Percentiles rank a stretch among this genome's conserved stretches.
Evolutionary conservation across 73 alveolate species (phyloP).

Genomic region (Paramecium biaurelia): DNA sequence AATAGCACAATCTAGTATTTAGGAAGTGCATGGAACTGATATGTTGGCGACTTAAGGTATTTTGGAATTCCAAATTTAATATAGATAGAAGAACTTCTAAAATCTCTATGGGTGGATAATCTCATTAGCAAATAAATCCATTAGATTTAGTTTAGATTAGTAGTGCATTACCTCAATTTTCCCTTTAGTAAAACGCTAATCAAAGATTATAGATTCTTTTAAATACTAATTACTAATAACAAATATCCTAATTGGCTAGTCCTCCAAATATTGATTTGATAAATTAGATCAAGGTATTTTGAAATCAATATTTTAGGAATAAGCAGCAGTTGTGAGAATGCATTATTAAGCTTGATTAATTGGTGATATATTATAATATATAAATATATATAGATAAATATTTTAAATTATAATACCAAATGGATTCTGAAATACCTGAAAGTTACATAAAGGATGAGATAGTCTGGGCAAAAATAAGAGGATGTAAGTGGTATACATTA

Average conservation of each 20-base stretch:
- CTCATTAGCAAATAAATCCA: background rate
- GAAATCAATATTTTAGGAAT: background rate
- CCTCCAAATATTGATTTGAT: background rate
- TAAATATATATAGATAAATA: background rate
- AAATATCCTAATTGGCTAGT: background rate
- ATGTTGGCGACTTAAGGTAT: background rate
- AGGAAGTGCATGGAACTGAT: background rate
- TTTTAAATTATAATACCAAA: background rate
- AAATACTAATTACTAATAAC: background rate
- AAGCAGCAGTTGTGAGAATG: background rate
- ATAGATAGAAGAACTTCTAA: slow-evolving; percentile 37
- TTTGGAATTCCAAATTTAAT: background rate
- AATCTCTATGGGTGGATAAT: background rate
- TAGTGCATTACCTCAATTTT: background rate
- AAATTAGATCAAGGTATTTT: background rate
- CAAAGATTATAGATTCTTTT: background rate
- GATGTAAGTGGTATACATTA: background rate
- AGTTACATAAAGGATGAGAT: background rate
- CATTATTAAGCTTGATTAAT: background rate
- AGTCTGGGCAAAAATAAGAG: slow-evolving; percentile 48
- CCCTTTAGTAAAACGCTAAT: background rate
- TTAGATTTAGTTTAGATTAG: background rate
- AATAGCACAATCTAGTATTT: background rate
- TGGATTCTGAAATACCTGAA: background rate
- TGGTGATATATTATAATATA: background rate